phyloP scores from a whole-genome alignment of 1,284 basidiomycete species.

The Ceratobasidium sp. region DNA sequence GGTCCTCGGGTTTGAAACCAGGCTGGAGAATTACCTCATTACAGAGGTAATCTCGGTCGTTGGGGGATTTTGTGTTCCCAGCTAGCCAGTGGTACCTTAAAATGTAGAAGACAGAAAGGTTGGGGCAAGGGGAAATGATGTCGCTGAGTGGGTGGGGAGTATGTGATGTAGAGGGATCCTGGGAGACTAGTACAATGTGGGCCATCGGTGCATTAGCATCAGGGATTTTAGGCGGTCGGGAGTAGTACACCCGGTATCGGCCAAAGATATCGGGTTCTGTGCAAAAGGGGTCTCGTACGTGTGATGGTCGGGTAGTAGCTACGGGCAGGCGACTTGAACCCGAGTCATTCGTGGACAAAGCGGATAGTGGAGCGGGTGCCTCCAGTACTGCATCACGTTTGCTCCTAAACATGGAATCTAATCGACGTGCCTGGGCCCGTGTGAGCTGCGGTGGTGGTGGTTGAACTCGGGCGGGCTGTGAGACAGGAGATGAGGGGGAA shows the following conservation, averaged over 20 bases:
- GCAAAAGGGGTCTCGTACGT: slow-evolving; percentile 1
- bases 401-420: slow-evolving; percentile 1
- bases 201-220: slow-evolving; percentile 2
- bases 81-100: slow-evolving; percentile 20
- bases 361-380: slow-evolving; percentile 10
- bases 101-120: slow-evolving; percentile 18
- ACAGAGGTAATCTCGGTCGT: slow-evolving; percentile 20
- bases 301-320: background rate
- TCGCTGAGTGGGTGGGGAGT: background rate
- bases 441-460: background rate
- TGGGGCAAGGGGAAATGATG: slow-evolving; percentile 29
- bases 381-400: slow-evolving; percentile 14
- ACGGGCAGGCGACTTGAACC: background rate
- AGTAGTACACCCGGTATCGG: slow-evolving; percentile 19
- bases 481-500: background rate
- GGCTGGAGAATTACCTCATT: slow-evolving; percentile 23
- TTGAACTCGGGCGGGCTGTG: background rate
- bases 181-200: background rate
- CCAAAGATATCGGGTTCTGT: slow-evolving; percentile 33
- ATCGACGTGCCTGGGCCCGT: slow-evolving; percentile 2
- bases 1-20: slow-evolving; percentile 6
- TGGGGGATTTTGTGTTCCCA: slow-evolving; percentile 18
- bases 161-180: background rate
- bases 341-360: background rate
- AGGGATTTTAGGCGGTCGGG: slow-evolving; percentile 8